Percentiles rank a stretch among this genome's conserved stretches.
phyloP scores from a whole-genome alignment of 371 early-diverging fungal species.

The Blakeslea trispora region DNA sequence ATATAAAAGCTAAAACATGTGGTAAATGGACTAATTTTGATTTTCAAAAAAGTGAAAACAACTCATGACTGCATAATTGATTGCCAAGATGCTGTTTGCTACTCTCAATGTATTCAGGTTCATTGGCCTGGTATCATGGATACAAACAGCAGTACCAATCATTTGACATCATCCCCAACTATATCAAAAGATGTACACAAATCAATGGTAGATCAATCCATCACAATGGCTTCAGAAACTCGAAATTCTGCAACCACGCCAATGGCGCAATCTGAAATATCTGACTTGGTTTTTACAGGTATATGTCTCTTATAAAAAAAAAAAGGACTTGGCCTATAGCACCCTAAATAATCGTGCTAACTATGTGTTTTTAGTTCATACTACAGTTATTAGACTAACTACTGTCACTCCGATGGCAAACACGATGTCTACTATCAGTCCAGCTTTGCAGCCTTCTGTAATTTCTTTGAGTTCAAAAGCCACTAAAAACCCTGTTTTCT shows the following conservation, averaged over 20 bases:
- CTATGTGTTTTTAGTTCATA: conserved; percentile 14
- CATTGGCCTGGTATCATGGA: conserved; percentile 16
- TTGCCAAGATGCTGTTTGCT: conserved; percentile 7
- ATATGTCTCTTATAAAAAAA: no score
- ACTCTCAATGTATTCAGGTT: conserved; percentile 10
- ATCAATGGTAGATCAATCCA: background rate
- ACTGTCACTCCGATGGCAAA: conserved; percentile 13
- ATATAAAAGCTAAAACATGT: conserved; percentile 9
- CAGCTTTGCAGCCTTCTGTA: no score
- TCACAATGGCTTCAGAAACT: no score
- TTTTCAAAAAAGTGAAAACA: conserved; percentile 9
- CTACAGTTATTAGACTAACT: conserved; percentile 10
- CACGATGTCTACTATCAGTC: background rate
- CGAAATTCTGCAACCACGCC: no score
- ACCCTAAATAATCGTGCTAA: no score
- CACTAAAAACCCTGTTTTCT: no score
- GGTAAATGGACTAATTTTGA: conserved; percentile 9
- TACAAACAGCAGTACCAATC: no score
- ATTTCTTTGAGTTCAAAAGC: no score
- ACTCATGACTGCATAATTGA: conserved; percentile 12
- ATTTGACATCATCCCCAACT: no score
- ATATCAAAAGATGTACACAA: background rate
- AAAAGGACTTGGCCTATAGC: no score
- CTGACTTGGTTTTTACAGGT: background rate
- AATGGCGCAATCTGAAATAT: no score